Conservation (phyloP, 1,284 basidiomycete genomes). For the Fereydounia khargensis region DNA sequence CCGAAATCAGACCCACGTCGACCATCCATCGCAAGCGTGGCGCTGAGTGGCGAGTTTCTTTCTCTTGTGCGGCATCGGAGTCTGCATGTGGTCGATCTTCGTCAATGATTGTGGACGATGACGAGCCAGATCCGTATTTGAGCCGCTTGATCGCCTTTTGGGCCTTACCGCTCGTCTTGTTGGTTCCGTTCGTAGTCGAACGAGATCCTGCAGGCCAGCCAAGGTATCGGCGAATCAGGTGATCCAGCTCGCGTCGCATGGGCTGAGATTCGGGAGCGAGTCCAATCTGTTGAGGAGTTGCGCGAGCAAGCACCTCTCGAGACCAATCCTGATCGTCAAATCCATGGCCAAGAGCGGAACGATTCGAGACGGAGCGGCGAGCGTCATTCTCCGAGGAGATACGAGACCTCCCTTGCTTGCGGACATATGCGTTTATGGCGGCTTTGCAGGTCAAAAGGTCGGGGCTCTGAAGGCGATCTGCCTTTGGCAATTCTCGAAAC, state of each 20-base stretch:
- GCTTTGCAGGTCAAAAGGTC: constrained; percentile 23
- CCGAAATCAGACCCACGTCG: constrained; percentile 35
- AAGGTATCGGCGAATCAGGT: constrained; percentile 25
- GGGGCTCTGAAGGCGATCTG: constrained; percentile 19
- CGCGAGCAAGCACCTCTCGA: too few relatives aligned
- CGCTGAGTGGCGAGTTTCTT: constrained; percentile 1
- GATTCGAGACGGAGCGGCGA: too few relatives aligned
- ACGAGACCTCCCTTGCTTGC: constrained; percentile 13
- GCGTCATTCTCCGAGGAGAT: constrained; percentile 16
- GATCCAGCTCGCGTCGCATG: constrained; percentile 26
- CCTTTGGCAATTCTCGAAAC: constrained; percentile 20
- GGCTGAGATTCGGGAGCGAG: constrained; percentile 22
- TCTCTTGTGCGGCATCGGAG: constrained; percentile 1
- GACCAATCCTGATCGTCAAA: too few relatives aligned
- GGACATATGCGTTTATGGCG: constrained; percentile 19
- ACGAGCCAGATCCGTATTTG: constrained; percentile 13
- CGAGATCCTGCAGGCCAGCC: too few relatives aligned
- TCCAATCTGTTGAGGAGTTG: constrained; percentile 7
- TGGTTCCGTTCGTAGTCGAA: too few relatives aligned
- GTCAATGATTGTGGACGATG: background rate
- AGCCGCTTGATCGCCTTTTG: too few relatives aligned
- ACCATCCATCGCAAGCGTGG: constrained; percentile 39
- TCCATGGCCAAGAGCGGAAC: too few relatives aligned
- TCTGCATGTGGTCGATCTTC: background rate
- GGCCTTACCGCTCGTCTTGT: too few relatives aligned